Evolutionary conservation across 2,329 filamentous ascomycete species (phyloP), one percentile per base, ranked within the genome.

Genomic region (Fusarium verticillioides): DNA sequence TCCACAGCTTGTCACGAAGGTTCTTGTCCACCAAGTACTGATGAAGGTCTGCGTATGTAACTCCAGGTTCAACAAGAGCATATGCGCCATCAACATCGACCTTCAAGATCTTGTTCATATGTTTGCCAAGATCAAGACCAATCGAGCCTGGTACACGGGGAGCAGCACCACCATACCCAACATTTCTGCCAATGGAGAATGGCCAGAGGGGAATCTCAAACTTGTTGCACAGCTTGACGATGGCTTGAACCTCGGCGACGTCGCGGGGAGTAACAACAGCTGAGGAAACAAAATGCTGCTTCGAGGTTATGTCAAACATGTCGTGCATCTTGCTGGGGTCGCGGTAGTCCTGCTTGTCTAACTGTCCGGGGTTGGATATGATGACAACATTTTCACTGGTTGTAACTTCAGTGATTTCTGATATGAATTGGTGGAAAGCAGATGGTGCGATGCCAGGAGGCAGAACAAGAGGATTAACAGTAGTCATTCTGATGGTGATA

Each of bases 191-290:
- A 11, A 76, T 42, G 0, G 74, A 76, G 15, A 73, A 72, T 1
- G 74, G 74, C 75, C 74, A 76, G 2, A 76, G 36, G 0, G 75
- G 75, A 9, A 76, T 68, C 18, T 69, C 63, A 4, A 64, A 64
- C 30, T 72, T 65, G 18, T 76, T 76, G n/a, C 47, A 66, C 5
- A 67, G 7, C 0, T 58, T 63, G 15, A 75, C 52, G 3, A 70
- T 42, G 1, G 53, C 43, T n/a, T 76, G 75, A 5, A 76, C 67
- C 30, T 76, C 64, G 2, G 63, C 18, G 1, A 75, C 74, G 13
- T 72, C 56, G 16, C 74, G 60, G 0, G 75, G 72, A 1, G 66
- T 52, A 9, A 76, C 30, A 10, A 72, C 42, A 2, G 75, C 75
- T 1, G 74, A 75, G 5, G 72, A 66, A 0, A 76, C 37, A 23